These are phyloP conservation scores for Sphaerostilbella broomeana DNA, from an alignment of 2,329 filamentous ascomycete genomes.

Conservation along the genomic window DNA sequence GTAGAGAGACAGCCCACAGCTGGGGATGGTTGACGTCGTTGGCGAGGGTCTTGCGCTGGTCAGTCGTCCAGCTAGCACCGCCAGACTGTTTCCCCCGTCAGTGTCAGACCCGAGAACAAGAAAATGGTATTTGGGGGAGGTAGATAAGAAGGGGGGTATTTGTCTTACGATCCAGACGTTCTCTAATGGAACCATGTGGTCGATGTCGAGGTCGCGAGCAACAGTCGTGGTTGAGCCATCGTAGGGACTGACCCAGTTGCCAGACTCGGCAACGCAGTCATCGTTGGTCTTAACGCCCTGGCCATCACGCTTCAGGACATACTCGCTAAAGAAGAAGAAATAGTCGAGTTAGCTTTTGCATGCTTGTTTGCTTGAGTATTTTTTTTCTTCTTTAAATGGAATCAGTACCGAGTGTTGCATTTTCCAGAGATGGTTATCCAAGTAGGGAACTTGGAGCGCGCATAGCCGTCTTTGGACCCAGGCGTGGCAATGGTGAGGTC, in stretches of 20 bases:
- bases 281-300: slow-evolving; percentile 51
- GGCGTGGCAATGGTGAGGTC: slow-evolving; percentile 51
- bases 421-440: slow-evolving; percentile 59
- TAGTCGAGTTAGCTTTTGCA: too few species aligned
- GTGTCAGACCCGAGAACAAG: not conserved
- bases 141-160: not conserved
- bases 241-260: slow-evolving; percentile 65
- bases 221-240: slow-evolving; percentile 65
- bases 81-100: slow-evolving; percentile 47
- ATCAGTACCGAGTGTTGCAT: slow-evolving; percentile 64
- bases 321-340: too few species aligned
- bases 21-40: slow-evolving; percentile 73
- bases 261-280: slow-evolving; percentile 57
- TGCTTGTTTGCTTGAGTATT: not conserved
- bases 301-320: slow-evolving; percentile 68
- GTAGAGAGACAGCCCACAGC: slow-evolving; percentile 71
- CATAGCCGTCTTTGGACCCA: slow-evolving; percentile 51
- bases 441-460: slow-evolving; percentile 62
- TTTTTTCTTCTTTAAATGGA: too few species aligned
- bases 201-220: slow-evolving; percentile 69
- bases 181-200: slow-evolving; percentile 74
- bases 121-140: not conserved
- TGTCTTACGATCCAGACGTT: slow-evolving; percentile 66
- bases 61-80: slow-evolving; percentile 64
- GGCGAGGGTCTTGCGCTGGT: slow-evolving; percentile 61